These are phyloP conservation scores for Acanthamoeba sp. DNA, from an alignment of 208 protist genomes.

Conservation along the genomic window DNA sequence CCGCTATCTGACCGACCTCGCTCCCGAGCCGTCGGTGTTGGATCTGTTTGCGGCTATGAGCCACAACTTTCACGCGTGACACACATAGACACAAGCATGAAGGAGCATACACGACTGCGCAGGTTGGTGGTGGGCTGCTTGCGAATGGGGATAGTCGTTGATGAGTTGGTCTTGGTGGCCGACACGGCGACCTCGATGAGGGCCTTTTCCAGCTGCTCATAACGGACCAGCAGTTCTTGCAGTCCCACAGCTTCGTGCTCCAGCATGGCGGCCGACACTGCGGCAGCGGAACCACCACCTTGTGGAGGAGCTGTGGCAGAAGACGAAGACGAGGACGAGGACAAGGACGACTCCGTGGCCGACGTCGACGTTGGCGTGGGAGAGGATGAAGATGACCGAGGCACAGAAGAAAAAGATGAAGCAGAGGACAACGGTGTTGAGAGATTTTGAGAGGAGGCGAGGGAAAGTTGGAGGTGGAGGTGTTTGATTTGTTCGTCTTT, in stretches of 20 bases:
- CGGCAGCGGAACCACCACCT: background rate
- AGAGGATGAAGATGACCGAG: background rate
- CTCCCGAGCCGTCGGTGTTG: background rate
- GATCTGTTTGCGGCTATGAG: background rate
- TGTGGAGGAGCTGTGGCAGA: background rate
- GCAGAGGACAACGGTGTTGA: background rate
- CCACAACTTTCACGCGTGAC: background rate
- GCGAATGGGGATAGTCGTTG: background rate
- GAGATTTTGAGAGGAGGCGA: background rate
- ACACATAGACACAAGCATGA: background rate
- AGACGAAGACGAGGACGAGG: background rate
- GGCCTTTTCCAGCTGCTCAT: slow-evolving; percentile 28
- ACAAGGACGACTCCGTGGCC: background rate
- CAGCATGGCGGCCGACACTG: background rate
- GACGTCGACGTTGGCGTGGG: background rate
- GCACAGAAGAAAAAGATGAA: background rate
- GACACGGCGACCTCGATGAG: slow-evolving; percentile 10
- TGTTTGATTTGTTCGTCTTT: slow-evolving; percentile 66
- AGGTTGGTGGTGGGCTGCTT: background rate
- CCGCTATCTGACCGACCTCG: background rate
- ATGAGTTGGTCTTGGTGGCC: background rate
- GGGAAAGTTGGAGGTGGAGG: background rate
- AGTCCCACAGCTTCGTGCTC: background rate
- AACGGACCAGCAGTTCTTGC: slow-evolving; percentile 9
- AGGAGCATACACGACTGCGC: background rate